Conservation (phyloP, 768 basidiomycete species). For the Lentinula sp. region DNA sequence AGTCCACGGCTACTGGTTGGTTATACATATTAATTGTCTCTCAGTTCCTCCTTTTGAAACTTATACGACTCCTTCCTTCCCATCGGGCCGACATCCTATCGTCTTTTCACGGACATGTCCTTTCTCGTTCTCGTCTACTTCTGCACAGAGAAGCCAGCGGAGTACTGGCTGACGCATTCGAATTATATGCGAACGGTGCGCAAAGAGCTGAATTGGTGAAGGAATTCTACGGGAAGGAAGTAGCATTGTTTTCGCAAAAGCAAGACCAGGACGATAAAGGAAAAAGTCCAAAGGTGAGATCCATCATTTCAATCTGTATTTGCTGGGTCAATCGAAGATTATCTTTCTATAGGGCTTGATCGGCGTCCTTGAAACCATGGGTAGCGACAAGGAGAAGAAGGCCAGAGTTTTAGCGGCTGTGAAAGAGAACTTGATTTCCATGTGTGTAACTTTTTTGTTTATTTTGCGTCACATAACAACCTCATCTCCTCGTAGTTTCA, state of each 20-base stretch:
- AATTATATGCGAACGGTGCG: conserved; percentile 80
- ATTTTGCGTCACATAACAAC: conserved; percentile 1
- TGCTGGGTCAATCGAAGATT: conserved; percentile 33
- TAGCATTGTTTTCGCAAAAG: conserved; percentile 53
- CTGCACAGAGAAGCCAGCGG: conserved; percentile 81
- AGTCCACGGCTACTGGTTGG: background rate
- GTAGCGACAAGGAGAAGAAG: conserved; percentile 54
- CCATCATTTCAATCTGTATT: background rate
- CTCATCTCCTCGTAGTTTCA: conserved; percentile 49
- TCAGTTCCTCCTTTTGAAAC: conserved; percentile 77
- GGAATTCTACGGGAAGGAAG: conserved; percentile 91
- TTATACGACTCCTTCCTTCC: conserved; percentile 68
- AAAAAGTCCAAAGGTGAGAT: background rate
- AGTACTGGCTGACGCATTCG: conserved; percentile 84
- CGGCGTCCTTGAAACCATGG: conserved; percentile 50
- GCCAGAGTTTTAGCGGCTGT: conserved; percentile 62
- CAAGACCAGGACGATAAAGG: conserved; percentile 32
- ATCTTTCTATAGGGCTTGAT: conserved; percentile 59
- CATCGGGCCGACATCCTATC: conserved; percentile 71
- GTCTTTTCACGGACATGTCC: conserved; percentile 73
- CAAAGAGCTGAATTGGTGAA: conserved; percentile 76
- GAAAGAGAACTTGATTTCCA: conserved; percentile 66
- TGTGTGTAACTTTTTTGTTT: conserved; percentile 42
- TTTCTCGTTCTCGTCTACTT: conserved; percentile 48
- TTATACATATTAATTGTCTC: background rate